These are phyloP conservation scores for Endogone sp. DNA, from an alignment of 192 early-diverging fungal species.

Conservation along the genomic window DNA sequence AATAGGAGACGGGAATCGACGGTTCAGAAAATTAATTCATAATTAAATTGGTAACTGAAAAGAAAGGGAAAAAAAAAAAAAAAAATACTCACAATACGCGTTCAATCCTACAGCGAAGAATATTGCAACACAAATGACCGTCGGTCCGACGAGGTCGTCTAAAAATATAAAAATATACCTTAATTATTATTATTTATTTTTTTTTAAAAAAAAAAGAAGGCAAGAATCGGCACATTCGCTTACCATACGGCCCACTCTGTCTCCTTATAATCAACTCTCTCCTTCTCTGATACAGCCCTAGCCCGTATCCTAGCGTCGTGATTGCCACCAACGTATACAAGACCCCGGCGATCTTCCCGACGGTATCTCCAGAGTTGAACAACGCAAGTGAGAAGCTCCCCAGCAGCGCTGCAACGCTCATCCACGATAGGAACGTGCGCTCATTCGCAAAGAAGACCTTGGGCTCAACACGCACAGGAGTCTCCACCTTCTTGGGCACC, in stretches of 20 bases:
- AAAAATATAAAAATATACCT: no score
- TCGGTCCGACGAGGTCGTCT: constrained; percentile 75
- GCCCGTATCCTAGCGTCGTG: constrained; percentile 65
- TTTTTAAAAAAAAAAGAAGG: no score
- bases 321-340: constrained; percentile 74
- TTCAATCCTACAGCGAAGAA: constrained; percentile 46
- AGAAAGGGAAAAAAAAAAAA: no score
- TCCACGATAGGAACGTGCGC: constrained; percentile 81
- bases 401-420: constrained; percentile 71
- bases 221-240: no score
- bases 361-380: constrained; percentile 68
- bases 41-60: no score
- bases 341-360: constrained; percentile 55
- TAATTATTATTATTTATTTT: no score
- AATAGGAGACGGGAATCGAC: no score
- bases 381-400: constrained; percentile 69
- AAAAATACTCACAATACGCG: constrained; percentile 36
- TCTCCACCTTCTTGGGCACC: constrained; percentile 32
- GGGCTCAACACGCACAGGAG: constrained; percentile 69
- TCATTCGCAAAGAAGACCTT: constrained; percentile 91
- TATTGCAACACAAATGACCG: constrained; percentile 59
- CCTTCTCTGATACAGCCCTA: constrained; percentile 62
- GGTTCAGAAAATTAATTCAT: no score
- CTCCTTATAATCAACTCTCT: constrained; percentile 57
- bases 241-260: constrained; percentile 44